Conservation (phyloP, 495 filamentous ascomycete species). For the Aspergillus funiculosus region DNA sequence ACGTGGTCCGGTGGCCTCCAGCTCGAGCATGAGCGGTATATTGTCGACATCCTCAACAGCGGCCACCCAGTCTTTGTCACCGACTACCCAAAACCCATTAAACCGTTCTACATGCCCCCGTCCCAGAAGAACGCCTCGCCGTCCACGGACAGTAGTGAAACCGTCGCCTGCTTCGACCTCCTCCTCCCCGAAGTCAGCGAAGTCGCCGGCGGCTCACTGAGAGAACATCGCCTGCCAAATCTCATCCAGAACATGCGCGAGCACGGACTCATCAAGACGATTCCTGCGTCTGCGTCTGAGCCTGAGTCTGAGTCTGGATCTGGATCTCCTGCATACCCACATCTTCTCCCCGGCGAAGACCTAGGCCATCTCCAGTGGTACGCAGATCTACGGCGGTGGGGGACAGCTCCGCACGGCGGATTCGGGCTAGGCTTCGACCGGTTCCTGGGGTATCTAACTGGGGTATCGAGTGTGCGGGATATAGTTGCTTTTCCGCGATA, state of each 20-base stretch:
- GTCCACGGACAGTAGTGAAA: conserved; percentile 31
- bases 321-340: too few species aligned
- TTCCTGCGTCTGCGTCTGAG: conserved; percentile 1
- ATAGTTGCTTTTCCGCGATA: conserved; percentile 85
- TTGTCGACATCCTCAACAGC: conserved; percentile 65
- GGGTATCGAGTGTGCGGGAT: conserved; percentile 79
- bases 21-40: conserved; percentile 87
- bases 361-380: conserved; percentile 75
- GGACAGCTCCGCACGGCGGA: conserved; percentile 90
- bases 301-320: too few species aligned
- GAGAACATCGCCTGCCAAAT: conserved; percentile 73
- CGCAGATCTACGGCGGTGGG: conserved; percentile 87
- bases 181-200: conserved; percentile 86
- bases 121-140: conserved; percentile 27
- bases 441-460: conserved; percentile 77
- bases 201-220: conserved; percentile 85
- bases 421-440: conserved; percentile 95
- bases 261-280: conserved; percentile 45
- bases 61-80: conserved; percentile 84
- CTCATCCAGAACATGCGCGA: conserved; percentile 69
- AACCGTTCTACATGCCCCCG: conserved; percentile 94
- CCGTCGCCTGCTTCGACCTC: conserved; percentile 93
- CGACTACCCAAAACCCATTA: conserved; percentile 76
- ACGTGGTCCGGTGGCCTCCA: conserved; percentile 71
- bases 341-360: conserved; percentile 40